Base-by-base conservation (phyloP, 2,329 filamentous ascomycete species). In the Xylaria sp. region DNA sequence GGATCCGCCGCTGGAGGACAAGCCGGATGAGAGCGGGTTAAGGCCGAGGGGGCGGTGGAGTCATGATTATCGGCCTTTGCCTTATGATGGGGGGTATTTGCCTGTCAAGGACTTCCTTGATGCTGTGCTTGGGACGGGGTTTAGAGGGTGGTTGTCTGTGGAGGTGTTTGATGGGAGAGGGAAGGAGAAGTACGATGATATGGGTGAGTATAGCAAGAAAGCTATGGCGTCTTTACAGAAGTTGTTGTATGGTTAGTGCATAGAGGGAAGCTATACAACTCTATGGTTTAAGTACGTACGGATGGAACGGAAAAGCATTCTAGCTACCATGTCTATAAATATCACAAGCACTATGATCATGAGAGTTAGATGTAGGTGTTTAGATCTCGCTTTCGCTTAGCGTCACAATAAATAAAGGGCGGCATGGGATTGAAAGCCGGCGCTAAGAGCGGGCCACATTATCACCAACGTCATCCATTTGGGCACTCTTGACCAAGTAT, bases 11-110 rank as follows among this genome's bases (percentile, higher is more conserved):
- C 76, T 94, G 5, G 78, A 83, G 25, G 80, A 83, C 3, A 79
- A 86, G 54, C 74, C 78, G 0, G 83, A 87, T 41, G 81, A 86
- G 28, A 79, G 82, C 6, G 90, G 89, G 0, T 74, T 90, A 52
- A 80, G 89, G 37, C 89, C 91, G 0, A 82, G 90, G 41, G 90
- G 86, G 0, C 82, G 86, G 39, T 94, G 92, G 92, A 94, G 91
- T 74, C 89, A 91, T 78, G 89, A 90, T 70, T 91, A 88, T 70
- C 82, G 92, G 25, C 91, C 92, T 0, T 78, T 93, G 67, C 91
- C 91, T 0, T 93, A 88, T 73, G 86, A 90, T 66, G 90, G 90
- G 0, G 92, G 92, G 0, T 94, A 93, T 76, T 78, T 94, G 44
- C 92, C 91, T 0, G 86, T 93, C 28, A 83, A 86, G 12, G 87